Evolutionary conservation across 371 early-diverging fungal species (phyloP), one percentile per base, ranked within the genome.

Genomic region (Saksenaea vasiformis): DNA sequence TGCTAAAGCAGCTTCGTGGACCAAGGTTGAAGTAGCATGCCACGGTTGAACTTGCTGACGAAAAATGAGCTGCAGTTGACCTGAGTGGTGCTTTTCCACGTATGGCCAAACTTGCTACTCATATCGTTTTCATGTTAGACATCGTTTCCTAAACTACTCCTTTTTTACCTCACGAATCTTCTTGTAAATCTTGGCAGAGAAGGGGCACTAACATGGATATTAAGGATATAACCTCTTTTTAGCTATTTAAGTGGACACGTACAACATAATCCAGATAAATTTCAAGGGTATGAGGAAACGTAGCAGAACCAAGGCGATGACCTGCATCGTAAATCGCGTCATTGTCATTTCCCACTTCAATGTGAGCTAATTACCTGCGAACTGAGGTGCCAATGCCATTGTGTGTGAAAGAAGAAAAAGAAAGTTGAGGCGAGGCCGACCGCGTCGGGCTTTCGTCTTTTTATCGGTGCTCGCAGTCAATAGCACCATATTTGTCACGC

Each of bases 11-110:
- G 91, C 93, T 71, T 93, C 93, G 60, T 92, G 91, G 47, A 90
- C 78, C 35, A 90, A 62, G 2, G 90, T 89, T 3, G 90, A 89
- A 15, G 80, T 70, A 0, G 93, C 92, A 68, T 93, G 93, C 94
- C 94, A 93, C 1, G 93, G 90, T 67, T 93, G 94, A 39, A 93
- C 80, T 73, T 93, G 94, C 62, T 93, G 90, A 26, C 93, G 82
- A 66, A 92, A 85, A 24, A 91, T 77, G 17, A 90, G 65, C 65
- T 89, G 87, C 14, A 87, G 68, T 27, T 84, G 72, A 17, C 73
- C 71, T 15, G 86, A 72, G 47, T 87, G 79, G 3, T 73, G 62
- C 34, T 78, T 19, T 15, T 86, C 76, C 26, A 88, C 65, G 62
- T 70, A 87, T 1, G 90, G 89, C 72, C 87, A 70, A 2, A 90